These are phyloP conservation scores for Rhododendron griersonianum DNA, from an alignment of 148 eudicot species.

Conservation along the genomic window DNA sequence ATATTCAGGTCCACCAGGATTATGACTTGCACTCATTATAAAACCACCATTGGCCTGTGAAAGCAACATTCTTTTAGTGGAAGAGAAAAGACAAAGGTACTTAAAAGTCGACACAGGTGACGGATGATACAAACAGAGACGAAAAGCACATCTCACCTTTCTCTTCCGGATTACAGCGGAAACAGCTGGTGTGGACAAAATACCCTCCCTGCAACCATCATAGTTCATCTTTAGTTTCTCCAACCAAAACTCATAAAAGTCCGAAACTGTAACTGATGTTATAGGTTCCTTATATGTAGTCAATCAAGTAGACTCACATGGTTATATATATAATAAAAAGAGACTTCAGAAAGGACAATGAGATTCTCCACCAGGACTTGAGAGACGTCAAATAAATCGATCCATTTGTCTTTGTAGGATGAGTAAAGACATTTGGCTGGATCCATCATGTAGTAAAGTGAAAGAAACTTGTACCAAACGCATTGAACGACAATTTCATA, in stretches of 20 bases:
- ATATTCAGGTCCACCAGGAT: slow-evolving; percentile 97
- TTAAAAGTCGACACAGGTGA: not conserved
- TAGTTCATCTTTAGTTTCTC: slow-evolving; percentile 11
- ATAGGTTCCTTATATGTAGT: not conserved
- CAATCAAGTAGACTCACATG: not conserved
- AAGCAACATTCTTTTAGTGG: slow-evolving; percentile 1
- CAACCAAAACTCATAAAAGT: not conserved
- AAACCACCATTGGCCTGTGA: slow-evolving; percentile 97
- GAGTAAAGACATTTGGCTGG: not conserved
- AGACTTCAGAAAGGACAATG: not conserved
- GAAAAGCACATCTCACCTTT: slow-evolving; percentile 43
- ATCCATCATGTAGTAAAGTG: not conserved
- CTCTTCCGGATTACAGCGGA: slow-evolving; percentile 95
- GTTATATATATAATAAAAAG: not conserved
- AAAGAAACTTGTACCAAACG: not conserved
- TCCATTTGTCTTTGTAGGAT: not conserved
- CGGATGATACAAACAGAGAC: not conserved
- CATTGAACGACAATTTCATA: not conserved
- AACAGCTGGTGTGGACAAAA: slow-evolving; percentile 96
- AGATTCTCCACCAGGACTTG: not conserved
- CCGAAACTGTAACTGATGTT: not conserved
- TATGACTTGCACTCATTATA: slow-evolving; percentile 99
- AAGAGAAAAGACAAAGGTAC: not conserved
- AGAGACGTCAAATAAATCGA: not conserved
- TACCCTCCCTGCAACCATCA: slow-evolving; percentile 69